Evolutionary conservation across 805 yeast genomes (phyloP).

Genomic region (Yamadazyma phyllophila): DNA sequence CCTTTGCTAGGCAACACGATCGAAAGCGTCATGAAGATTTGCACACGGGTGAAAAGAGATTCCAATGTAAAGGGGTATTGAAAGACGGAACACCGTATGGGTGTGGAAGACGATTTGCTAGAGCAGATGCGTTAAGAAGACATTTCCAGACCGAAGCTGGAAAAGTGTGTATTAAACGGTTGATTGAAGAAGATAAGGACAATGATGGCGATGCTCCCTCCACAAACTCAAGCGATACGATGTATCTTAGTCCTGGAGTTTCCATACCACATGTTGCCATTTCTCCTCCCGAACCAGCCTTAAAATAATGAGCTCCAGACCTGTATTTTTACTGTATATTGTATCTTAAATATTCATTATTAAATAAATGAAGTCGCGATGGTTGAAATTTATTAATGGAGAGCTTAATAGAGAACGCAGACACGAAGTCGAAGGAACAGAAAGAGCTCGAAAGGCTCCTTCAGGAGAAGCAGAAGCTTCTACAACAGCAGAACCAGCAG

Average conservation of each 20-base stretch:
- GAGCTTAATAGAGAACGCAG: conserved; percentile 25
- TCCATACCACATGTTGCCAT: conserved; percentile 36
- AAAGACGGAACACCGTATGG: conserved; percentile 53
- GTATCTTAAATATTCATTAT: background rate
- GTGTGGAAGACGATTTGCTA: conserved; percentile 45
- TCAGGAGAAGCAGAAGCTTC: conserved; percentile 28
- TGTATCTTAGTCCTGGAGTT: conserved; percentile 16
- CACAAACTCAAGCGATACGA: conserved; percentile 9
- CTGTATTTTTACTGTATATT: conserved; percentile 10
- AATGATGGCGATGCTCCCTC: conserved; percentile 8
- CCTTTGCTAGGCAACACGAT: conserved; percentile 56
- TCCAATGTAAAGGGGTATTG: conserved; percentile 65
- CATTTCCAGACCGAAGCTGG: conserved; percentile 50
- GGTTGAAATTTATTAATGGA: conserved; percentile 2
- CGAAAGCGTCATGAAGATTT: conserved; percentile 48
- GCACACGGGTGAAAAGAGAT: conserved; percentile 74
- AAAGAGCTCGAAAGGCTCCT: conserved; percentile 25
- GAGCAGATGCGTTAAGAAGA: conserved; percentile 45
- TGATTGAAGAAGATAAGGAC: conserved; percentile 39
- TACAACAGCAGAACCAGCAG: conserved; percentile 31
- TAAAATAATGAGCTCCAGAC: background rate
- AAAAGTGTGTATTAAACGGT: conserved; percentile 37
- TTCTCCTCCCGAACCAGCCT: conserved; percentile 31
- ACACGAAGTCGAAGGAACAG: conserved; percentile 21
- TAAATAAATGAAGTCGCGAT: conserved; percentile 3